Percentiles rank a stretch among this genome's conserved stretches.
Conservation (phyloP, 805 yeast genomes). For the Ogataea glucozyma region DNA sequence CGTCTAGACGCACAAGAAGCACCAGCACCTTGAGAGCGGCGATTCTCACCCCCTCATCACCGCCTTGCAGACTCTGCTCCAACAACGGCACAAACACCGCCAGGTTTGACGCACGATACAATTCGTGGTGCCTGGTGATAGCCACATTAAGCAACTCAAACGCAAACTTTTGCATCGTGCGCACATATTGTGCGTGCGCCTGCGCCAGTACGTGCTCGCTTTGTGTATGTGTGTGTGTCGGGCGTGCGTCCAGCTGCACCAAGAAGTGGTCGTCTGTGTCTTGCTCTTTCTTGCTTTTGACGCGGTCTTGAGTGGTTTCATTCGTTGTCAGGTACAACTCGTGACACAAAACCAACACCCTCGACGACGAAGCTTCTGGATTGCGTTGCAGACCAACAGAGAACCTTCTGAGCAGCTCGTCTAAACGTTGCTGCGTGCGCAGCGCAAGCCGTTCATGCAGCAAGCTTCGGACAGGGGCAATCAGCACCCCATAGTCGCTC, state of each 20-base stretch:
- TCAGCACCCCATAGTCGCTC: slow-evolving; percentile 52
- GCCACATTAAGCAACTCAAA: slow-evolving; percentile 75
- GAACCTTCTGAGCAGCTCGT: slow-evolving; percentile 74
- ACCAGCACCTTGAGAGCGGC: slow-evolving; percentile 66
- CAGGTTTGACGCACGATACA: slow-evolving; percentile 61
- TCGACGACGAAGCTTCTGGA: slow-evolving; percentile 53
- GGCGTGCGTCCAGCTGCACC: slow-evolving; percentile 68
- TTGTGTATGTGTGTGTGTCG: slow-evolving; percentile 49
- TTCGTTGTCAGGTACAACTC: slow-evolving; percentile 64
- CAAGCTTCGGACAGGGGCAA: slow-evolving; percentile 69
- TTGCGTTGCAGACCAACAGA: slow-evolving; percentile 80
- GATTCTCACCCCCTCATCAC: slow-evolving; percentile 74
- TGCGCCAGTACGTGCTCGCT: too few species aligned
- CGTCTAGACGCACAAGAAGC: slow-evolving; percentile 58
- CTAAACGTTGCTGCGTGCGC: slow-evolving; percentile 71
- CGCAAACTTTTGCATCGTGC: slow-evolving; percentile 70
- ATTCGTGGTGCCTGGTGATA: slow-evolving; percentile 58
- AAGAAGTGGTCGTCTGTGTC: slow-evolving; percentile 58
- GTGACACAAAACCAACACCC: slow-evolving; percentile 68
- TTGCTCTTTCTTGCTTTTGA: slow-evolving; percentile 18
- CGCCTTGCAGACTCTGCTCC: slow-evolving; percentile 58
- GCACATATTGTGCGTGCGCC: slow-evolving; percentile 58
- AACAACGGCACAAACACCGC: slow-evolving; percentile 75
- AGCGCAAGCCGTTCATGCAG: slow-evolving; percentile 63
- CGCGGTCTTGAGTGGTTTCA: slow-evolving; percentile 22